phyloP scores from a whole-genome alignment of 2,329 filamentous ascomycete genomes.

The Cordyceps militaris region DNA sequence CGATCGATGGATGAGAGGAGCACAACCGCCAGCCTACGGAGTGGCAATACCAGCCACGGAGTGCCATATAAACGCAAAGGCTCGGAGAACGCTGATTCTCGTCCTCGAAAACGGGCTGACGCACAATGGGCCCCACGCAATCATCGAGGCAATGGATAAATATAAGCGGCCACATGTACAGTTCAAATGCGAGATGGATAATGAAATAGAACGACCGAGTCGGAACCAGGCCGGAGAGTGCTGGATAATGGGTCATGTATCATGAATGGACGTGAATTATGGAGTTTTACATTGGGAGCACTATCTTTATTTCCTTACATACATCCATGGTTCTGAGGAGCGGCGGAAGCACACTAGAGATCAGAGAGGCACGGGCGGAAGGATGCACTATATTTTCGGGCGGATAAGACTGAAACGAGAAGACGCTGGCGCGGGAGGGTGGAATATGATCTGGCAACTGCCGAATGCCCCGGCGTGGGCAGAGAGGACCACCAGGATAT shows the following conservation, averaged over 20 bases:
- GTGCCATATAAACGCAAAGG: slow-evolving; percentile 1
- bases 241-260: neutral
- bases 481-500: neutral
- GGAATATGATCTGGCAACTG: neutral
- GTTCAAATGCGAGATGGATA: neutral
- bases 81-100: neutral
- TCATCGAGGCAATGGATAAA: neutral
- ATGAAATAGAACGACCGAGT: neutral
- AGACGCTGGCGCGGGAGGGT: neutral
- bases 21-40: neutral
- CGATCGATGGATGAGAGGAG: neutral
- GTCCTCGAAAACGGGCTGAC: slow-evolving; percentile 7
- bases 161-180: neutral
- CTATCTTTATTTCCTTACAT: neutral
- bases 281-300: neutral
- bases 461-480: neutral
- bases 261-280: neutral
- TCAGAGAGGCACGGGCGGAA: neutral
- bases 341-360: neutral
- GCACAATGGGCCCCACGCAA: neutral
- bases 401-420: neutral
- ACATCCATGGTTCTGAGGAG: neutral
- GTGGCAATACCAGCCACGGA: neutral
- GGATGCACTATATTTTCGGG: slow-evolving; percentile 6
- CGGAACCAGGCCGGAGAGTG: neutral